A percentile compares a stretch with the other conserved stretches of the same genome.
Evolutionary conservation across 2,329 filamentous ascomycete species (phyloP).

Genomic region (Dothistroma pini): DNA sequence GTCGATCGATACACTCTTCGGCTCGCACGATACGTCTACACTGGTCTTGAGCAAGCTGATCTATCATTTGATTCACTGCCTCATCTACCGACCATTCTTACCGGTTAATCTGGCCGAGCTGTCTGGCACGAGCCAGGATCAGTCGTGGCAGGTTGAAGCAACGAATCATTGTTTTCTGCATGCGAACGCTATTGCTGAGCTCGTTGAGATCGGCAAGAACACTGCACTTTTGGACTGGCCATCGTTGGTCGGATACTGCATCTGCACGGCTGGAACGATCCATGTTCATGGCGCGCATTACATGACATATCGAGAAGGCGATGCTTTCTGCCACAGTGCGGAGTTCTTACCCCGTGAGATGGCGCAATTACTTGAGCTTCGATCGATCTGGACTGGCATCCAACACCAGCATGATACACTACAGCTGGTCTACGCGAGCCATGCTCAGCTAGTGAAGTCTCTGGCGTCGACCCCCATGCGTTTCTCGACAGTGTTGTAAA

Average conservation of each 20-base stretch:
- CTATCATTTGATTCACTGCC: slow-evolving; percentile 80
- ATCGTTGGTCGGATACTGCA: slow-evolving; percentile 79
- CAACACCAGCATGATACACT: slow-evolving; percentile 78
- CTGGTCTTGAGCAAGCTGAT: slow-evolving; percentile 80
- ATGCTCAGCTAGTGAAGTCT: slow-evolving; percentile 73
- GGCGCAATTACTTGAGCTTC: slow-evolving; percentile 72
- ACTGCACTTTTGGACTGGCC: slow-evolving; percentile 77
- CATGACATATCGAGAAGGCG: slow-evolving; percentile 56
- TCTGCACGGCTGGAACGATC: slow-evolving; percentile 81
- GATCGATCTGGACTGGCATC: slow-evolving; percentile 71
- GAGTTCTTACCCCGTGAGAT: slow-evolving; percentile 75
- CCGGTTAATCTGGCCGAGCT: slow-evolving; percentile 80
- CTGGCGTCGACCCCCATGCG: slow-evolving; percentile 65
- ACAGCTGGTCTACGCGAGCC: slow-evolving; percentile 72
- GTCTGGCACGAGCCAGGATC: slow-evolving; percentile 74
- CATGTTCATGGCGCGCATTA: slow-evolving; percentile 86
- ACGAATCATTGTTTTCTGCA: slow-evolving; percentile 84
- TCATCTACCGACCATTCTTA: slow-evolving; percentile 82
- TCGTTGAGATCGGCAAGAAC: slow-evolving; percentile 74
- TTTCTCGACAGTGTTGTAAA: slow-evolving; percentile 74
- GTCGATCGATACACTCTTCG: slow-evolving; percentile 70
- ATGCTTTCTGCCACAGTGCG: slow-evolving; percentile 60
- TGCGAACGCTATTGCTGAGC: slow-evolving; percentile 79
- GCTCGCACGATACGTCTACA: slow-evolving; percentile 72
- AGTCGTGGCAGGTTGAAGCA: slow-evolving; percentile 89